Conservation (phyloP, 805 yeast species). For the Gaillardinia entomophila region DNA sequence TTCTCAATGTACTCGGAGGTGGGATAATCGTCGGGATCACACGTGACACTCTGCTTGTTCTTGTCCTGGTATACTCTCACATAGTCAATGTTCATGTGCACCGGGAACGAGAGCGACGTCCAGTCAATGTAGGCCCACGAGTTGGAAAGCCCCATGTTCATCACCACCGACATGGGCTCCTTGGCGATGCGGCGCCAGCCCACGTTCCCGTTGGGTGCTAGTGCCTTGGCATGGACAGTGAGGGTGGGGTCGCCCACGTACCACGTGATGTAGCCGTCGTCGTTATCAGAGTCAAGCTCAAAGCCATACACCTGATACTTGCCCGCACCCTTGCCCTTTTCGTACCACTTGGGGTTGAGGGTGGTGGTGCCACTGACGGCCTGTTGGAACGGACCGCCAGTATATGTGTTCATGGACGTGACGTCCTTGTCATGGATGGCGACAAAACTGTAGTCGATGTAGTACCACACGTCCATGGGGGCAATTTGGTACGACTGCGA, state of each 20-base stretch:
- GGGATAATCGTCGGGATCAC: slow-evolving; percentile 85
- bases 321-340: slow-evolving; percentile 46
- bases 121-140: slow-evolving; percentile 95
- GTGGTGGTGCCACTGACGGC: slow-evolving; percentile 82
- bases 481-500: slow-evolving; percentile 93
- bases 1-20: slow-evolving; percentile 74
- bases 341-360: slow-evolving; percentile 79
- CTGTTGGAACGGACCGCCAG: slow-evolving; percentile 93
- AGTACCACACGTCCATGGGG: slow-evolving; percentile 94
- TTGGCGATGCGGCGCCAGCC: slow-evolving; percentile 76
- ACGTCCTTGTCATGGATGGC: slow-evolving; percentile 64
- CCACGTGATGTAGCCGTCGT: slow-evolving; percentile 78
- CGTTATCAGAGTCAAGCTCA: slow-evolving; percentile 68
- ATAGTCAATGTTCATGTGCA: slow-evolving; percentile 69
- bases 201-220: slow-evolving; percentile 88
- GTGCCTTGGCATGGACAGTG: slow-evolving; percentile 65
- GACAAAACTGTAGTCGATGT: slow-evolving; percentile 78
- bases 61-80: slow-evolving; percentile 90
- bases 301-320: slow-evolving; percentile 69
- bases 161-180: slow-evolving; percentile 88
- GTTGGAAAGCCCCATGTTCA: slow-evolving; percentile 87
- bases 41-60: slow-evolving; percentile 54
- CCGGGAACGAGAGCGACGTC: slow-evolving; percentile 76
- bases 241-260: slow-evolving; percentile 69
- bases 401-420: slow-evolving; percentile 78